Base-by-base conservation (phyloP, 331 rosid species). In the Acacia concinna region DNA sequence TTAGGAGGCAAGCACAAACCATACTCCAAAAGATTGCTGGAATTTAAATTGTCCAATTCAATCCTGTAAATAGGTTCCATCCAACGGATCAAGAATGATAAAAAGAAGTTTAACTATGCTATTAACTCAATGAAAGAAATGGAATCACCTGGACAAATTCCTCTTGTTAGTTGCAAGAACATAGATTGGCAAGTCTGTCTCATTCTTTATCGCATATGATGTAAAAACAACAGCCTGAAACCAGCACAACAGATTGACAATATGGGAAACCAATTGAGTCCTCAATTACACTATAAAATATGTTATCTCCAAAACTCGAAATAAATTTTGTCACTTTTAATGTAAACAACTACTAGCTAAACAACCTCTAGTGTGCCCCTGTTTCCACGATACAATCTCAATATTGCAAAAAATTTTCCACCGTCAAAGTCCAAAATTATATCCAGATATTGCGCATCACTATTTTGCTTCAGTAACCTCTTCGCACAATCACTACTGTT, bases 351-450 rank as follows among this genome's bases (percentile, higher is more conserved):
- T 38, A 57, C 69, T 52, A 76, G 71, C 68, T 81, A 79, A 78
- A 87, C 47, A 80, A 92, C 99, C 99, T 95, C 97, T 81, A 95
- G 89, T 35, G 86, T 59, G 78, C 99, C 97, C 79, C 87, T 84
- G 81, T 79, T 83, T 76, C 97, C 98, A 21, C 97, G 96, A 85
- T 86, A 89, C 85, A 95, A 80, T 85, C 99, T 90, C 81, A 95
- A 89, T 81, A 89, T 81, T 70, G 97, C 93, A 32, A 68, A 87
- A 84, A 85, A 82, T 1, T 81, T 85, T 73, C 96, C 97, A 62
- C 96, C 93, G 66, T 81, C 91, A 49, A 95, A 93, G 78, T 90
- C 97, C 86, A 95, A 90, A 81, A 85, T 89, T 74, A 93, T 89
- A 79, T 93, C 97, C 40, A 95, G 79, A 74, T 78, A 81, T 57